Evolutionary conservation across 805 yeast species (phyloP).

Genomic region (Hanseniaspora singularis): DNA sequence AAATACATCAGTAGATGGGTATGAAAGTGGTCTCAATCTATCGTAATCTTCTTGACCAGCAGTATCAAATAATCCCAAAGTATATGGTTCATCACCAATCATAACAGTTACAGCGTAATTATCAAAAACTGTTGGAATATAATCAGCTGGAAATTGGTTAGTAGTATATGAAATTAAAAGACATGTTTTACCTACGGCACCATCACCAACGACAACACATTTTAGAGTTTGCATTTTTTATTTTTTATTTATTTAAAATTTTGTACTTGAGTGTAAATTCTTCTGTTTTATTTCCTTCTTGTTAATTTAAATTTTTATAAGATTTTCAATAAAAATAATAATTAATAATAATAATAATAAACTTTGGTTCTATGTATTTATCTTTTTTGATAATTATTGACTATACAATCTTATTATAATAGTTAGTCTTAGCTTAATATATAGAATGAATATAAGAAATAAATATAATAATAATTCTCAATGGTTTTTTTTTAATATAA

Average conservation of each 20-base stretch:
- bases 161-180: slow-evolving; percentile 91
- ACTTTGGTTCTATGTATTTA: too few relatives aligned
- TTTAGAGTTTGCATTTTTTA: slow-evolving; percentile 45
- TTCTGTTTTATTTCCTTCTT: too few relatives aligned
- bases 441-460: too few relatives aligned
- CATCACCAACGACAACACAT: slow-evolving; percentile 98
- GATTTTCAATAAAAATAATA: not conserved
- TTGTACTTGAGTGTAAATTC: not conserved
- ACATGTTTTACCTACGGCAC: slow-evolving; percentile 99
- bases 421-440: too few relatives aligned
- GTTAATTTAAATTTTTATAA: not conserved
- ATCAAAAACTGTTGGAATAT: slow-evolving; percentile 97
- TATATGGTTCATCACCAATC: slow-evolving; percentile 97
- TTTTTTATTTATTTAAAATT: slow-evolving; percentile 4
- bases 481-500: too few relatives aligned
- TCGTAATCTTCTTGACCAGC: slow-evolving; percentile 99
- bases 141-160: slow-evolving; percentile 93
- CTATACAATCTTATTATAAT: too few relatives aligned
- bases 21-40: slow-evolving; percentile 87
- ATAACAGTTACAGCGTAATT: slow-evolving; percentile 88
- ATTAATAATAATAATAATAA: too few relatives aligned
- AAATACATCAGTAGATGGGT: slow-evolving; percentile 95
- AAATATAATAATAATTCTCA: too few relatives aligned
- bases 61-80: slow-evolving; percentile 93
- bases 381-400: too few relatives aligned